Base-by-base conservation (phyloP, 768 basidiomycete species). In the Tulasnella sp. region DNA sequence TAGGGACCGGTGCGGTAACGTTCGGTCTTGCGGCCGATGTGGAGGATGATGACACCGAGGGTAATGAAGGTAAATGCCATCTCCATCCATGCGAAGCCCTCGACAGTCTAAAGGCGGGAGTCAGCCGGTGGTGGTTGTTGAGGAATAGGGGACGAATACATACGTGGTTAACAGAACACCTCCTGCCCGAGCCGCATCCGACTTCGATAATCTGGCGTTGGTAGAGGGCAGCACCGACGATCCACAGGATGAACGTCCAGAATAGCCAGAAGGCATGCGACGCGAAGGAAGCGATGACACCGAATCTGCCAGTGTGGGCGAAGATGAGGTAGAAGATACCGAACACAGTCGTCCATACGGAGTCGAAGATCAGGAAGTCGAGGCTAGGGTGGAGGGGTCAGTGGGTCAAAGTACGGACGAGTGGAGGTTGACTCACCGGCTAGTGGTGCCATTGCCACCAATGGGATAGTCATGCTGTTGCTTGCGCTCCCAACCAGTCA, bases 391-490 rank as follows among this genome's bases (percentile, higher is more conserved):
- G n/a, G n/a, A n/a, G n/a, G n/a, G n/a, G n/a, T n/a, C n/a, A n/a
- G n/a, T n/a, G n/a, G n/a, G n/a, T n/a, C n/a, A n/a, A n/a, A n/a
- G n/a, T n/a, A n/a, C n/a, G n/a, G n/a, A n/a, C n/a, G n/a, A n/a
- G n/a, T n/a, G n/a, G n/a, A n/a, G n/a, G n/a, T n/a, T n/a, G 6
- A 15, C 46, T 12, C 34, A 48, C 46, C 46, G 46, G 34, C 27
- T 29, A 32, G 46, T 48, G 12, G 34, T 32, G 34, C 15, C 46
- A 32, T 48, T 12, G 17, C 46, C 46, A 32, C 46, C 46, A 25
- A 48, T 48, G 46, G 46, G 46, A 25, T 21, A 48, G 46, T 48
- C 46, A n/a, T 48, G 46, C 46, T 48, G 46, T 32, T 48, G 46
- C 46, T 48, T 48, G 46, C 46, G 46, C 11, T 48, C 46, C 27